Conservation (phyloP, 768 basidiomycete genomes). For the Postia placenta region DNA sequence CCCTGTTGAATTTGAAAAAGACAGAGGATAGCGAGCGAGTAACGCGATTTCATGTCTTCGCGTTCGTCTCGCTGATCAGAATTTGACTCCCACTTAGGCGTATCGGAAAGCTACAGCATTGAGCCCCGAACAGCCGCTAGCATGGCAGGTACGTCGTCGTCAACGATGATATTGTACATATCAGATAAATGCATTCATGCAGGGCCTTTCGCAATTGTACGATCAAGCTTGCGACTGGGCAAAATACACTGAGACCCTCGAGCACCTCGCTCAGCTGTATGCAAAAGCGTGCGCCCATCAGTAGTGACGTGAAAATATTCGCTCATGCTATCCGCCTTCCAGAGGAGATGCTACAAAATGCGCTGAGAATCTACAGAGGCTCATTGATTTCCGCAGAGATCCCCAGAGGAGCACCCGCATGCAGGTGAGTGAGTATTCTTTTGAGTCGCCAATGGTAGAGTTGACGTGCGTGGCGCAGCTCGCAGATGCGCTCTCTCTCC, state of each 20-base stretch:
- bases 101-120: conserved; percentile 72
- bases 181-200: neutral
- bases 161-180: no score
- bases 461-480: conserved; percentile 37
- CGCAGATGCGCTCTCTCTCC: conserved; percentile 53
- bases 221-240: conserved; percentile 59
- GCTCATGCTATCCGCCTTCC: neutral
- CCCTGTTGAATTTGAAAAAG: conserved; percentile 70
- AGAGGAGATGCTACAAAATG: conserved; percentile 76
- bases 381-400: conserved; percentile 55
- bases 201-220: conserved; percentile 74
- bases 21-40: conserved; percentile 81
- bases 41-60: conserved; percentile 25
- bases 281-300: conserved; percentile 44
- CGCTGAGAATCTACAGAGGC: conserved; percentile 75
- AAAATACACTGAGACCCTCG: conserved; percentile 45
- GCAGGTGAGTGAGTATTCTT: conserved; percentile 37
- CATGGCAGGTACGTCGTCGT: conserved; percentile 71
- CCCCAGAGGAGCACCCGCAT: conserved; percentile 43
- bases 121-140: conserved; percentile 66
- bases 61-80: conserved; percentile 8
- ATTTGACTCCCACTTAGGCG: conserved; percentile 38
- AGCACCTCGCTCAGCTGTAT: conserved; percentile 53
- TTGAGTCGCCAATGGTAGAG: neutral
- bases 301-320: neutral